Evolutionary conservation across 192 early-diverging fungal species (phyloP), one percentile per base, ranked within the genome.

Genomic region (Backusella psychrophila): DNA sequence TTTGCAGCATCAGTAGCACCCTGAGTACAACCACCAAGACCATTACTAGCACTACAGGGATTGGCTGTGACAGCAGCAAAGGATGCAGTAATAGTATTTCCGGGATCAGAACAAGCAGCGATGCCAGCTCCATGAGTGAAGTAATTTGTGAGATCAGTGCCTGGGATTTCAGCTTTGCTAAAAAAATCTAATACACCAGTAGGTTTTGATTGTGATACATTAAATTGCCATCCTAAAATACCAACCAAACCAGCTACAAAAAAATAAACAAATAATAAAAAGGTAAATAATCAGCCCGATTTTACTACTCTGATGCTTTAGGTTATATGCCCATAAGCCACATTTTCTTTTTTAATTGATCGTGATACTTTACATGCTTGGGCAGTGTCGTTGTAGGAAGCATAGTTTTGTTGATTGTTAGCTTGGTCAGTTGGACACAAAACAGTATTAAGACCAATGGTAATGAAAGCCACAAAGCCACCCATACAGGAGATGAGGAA

Each of bases 401-500:
- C 72, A 83, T 89, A 90, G 52, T 82, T 84, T 71, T 80, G 76
- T 35, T 87, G 88, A 36, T 78, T 84, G 49, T 88, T 81, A 21
- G 88, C 73, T 35, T 79, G 78, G 14, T 74, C 70, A 26, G 86
- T 49, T 11, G 90, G 91, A 75, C 93, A 94, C 71, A 93, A 84
- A 21, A 90, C 81, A 26, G 81, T 78, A 6, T 87, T 67, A 52
- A 94, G 82, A 59, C 92, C 92, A 59, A 98, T 88, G 15, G 94
- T 96, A 71, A 96, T 76, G 81, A 96, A 98, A 36, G 94, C 94
- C 29, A 96, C 88, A 26, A 87, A 79, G 4, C 85, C 89, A 85
- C 95, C 93, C 79, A 96, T 83, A 39, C 94, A 74, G 17, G 90
- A 73, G 67, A 96, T 96, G 71, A 98, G 90, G 63, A 92, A 89